Percentiles rank a stretch among this genome's conserved stretches.
These are phyloP conservation scores for Trematosphaeria pertusa DNA, from an alignment of 2,329 filamentous ascomycete species.

Conservation along the genomic window DNA sequence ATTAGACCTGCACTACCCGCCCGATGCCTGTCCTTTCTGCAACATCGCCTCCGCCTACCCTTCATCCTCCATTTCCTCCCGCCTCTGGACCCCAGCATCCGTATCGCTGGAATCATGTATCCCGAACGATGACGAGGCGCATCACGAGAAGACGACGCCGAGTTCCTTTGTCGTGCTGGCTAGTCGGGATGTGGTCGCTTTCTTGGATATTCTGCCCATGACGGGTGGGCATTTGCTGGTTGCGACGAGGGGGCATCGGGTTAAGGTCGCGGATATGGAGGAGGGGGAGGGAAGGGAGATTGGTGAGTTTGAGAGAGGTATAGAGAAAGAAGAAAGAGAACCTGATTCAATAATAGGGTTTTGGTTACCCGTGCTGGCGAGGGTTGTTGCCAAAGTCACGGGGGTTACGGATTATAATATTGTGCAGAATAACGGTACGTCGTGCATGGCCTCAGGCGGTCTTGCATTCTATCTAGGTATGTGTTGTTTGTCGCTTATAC, in stretches of 20 bases:
- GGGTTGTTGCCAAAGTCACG: slow-evolving; percentile 72
- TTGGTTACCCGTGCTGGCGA: slow-evolving; percentile 73
- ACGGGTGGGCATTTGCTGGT: slow-evolving; percentile 80
- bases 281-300: slow-evolving; percentile 70
- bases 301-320: slow-evolving; percentile 61
- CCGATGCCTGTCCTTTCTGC: slow-evolving; percentile 63
- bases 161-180: slow-evolving; percentile 72
- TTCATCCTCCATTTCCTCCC: too few relatives aligned
- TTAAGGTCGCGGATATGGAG: slow-evolving; percentile 76
- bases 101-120: slow-evolving; percentile 27
- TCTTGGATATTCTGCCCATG: slow-evolving; percentile 92
- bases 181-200: slow-evolving; percentile 79
- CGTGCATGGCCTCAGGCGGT: too few relatives aligned
- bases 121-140: slow-evolving; percentile 30
- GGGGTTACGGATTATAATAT: slow-evolving; percentile 90
- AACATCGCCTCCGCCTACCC: slow-evolving; percentile 61
- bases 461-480: too few relatives aligned
- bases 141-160: slow-evolving; percentile 42
- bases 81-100: too few relatives aligned
- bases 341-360: too few relatives aligned
- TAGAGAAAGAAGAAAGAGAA: too few relatives aligned
- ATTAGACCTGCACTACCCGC: slow-evolving; percentile 49
- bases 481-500: not conserved
- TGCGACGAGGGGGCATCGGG: slow-evolving; percentile 76
- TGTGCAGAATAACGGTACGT: slow-evolving; percentile 86